phyloP scores from a whole-genome alignment of 495 filamentous ascomycete species.

The Daldinia grandis region DNA sequence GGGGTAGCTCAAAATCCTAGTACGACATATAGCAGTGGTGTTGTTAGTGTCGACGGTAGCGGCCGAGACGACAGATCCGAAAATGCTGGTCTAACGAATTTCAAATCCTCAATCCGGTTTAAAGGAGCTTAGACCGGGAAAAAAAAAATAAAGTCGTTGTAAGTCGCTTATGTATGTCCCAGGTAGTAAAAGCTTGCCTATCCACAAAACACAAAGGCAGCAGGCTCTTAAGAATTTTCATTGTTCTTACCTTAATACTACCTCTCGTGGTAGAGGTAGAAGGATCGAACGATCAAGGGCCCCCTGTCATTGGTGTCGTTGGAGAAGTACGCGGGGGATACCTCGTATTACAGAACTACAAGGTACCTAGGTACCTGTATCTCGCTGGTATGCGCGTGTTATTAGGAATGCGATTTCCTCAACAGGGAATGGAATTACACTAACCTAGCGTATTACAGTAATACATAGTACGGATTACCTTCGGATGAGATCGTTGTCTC shows the following conservation, averaged over 20 bases:
- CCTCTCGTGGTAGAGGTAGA: not conserved
- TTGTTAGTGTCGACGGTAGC: not conserved
- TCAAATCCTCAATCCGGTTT: not conserved
- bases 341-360: conserved; percentile 34
- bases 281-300: not conserved
- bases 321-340: conserved; percentile 29
- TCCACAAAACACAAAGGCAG: conserved; percentile 1
- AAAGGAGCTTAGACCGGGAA: not conserved
- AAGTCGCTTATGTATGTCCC: too few relatives aligned
- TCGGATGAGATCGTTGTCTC: conserved; percentile 10
- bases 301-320: conserved; percentile 16
- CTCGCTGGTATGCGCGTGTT: not conserved
- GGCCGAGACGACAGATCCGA: not conserved
- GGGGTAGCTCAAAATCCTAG: not conserved
- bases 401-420: conserved; percentile 37
- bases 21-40: not conserved
- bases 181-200: too few relatives aligned
- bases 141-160: not conserved
- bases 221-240: conserved; percentile 1
- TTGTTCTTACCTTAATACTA: conserved; percentile 8
- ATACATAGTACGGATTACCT: not conserved
- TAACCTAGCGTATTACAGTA: not conserved
- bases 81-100: not conserved
- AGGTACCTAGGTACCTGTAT: not conserved
- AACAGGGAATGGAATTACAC: conserved; percentile 7